Conservation (phyloP, 495 filamentous ascomycete genomes). For the Letharia columbiana region DNA sequence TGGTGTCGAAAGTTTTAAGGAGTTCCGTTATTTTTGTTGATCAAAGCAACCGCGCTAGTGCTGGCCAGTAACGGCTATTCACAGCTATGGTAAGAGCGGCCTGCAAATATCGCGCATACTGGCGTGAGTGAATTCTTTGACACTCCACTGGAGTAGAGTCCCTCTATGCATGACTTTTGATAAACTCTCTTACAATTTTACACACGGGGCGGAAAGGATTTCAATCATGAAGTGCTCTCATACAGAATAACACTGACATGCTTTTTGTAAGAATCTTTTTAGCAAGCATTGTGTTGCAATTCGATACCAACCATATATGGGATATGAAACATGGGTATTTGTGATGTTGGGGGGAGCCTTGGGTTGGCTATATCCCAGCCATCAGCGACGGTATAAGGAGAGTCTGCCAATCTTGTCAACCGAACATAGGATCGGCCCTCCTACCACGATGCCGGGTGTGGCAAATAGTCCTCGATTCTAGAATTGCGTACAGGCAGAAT, state of each 20-base stretch:
- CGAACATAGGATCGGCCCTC: not conserved
- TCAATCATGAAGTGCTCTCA: no score
- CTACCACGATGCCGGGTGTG: not conserved
- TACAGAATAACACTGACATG: no score
- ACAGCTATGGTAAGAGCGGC: not conserved
- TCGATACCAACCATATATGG: no score
- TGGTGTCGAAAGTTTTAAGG: not conserved
- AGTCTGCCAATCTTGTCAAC: not conserved
- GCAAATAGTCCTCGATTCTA: not conserved
- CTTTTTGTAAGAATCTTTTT: no score
- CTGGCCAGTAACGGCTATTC: not conserved
- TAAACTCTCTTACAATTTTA: no score
- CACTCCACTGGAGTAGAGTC: no score
- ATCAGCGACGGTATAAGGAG: not conserved
- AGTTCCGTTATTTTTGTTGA: not conserved
- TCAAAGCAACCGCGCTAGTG: constrained; percentile 6
- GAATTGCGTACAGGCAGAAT: not conserved
- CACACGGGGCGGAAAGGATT: no score
- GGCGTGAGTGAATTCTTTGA: no score
- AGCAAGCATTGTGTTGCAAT: no score
- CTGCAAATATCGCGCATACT: not conserved
- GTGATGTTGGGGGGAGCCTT: no score
- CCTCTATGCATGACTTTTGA: no score
- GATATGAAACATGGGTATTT: no score
- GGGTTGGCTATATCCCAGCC: not conserved